Evolutionary conservation across 2,329 filamentous ascomycete species (phyloP).

Genomic region (Didymella exigua): DNA sequence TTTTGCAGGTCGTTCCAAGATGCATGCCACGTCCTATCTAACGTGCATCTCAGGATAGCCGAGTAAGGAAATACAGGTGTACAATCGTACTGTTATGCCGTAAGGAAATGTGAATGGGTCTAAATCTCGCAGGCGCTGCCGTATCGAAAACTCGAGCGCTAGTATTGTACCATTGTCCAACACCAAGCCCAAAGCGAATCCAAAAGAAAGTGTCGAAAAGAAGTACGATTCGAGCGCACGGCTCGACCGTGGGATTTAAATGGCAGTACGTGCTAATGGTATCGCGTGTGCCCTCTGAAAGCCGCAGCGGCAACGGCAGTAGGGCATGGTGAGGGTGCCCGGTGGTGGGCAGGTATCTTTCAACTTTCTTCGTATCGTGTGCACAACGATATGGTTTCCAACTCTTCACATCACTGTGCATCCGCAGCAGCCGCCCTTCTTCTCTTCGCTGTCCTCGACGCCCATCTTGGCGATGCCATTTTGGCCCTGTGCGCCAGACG

Average conservation of each 20-base stretch:
- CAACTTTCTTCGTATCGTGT: constrained; percentile 22
- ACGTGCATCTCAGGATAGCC: constrained; percentile 25
- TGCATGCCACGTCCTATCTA: constrained; percentile 26
- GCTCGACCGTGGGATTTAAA: constrained; percentile 33
- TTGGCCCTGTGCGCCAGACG: constrained; percentile 59
- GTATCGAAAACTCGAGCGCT: constrained; percentile 19
- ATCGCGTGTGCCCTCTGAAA: constrained; percentile 37
- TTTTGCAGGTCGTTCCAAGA: constrained; percentile 30
- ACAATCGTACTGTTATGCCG: constrained; percentile 39
- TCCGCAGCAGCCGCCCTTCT: constrained; percentile 82
- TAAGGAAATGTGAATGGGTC: constrained; percentile 31
- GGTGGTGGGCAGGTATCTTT: constrained; percentile 35
- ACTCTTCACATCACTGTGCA: constrained; percentile 79
- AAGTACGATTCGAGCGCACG: constrained; percentile 20
- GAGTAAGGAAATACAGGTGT: constrained; percentile 35
- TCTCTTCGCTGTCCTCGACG: constrained; percentile 70
- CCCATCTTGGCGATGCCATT: constrained; percentile 76
- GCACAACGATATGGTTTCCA: constrained; percentile 16
- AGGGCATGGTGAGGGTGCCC: constrained; percentile 33
- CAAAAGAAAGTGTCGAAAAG: constrained; percentile 34
- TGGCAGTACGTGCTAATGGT: constrained; percentile 45
- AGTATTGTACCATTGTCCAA: constrained; percentile 40
- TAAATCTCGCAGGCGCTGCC: constrained; percentile 34
- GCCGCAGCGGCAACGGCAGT: constrained; percentile 27
- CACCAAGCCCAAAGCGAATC: constrained; percentile 35